phyloP scores from a whole-genome alignment of 371 early-diverging fungal species.

The Batkoa obscura region DNA sequence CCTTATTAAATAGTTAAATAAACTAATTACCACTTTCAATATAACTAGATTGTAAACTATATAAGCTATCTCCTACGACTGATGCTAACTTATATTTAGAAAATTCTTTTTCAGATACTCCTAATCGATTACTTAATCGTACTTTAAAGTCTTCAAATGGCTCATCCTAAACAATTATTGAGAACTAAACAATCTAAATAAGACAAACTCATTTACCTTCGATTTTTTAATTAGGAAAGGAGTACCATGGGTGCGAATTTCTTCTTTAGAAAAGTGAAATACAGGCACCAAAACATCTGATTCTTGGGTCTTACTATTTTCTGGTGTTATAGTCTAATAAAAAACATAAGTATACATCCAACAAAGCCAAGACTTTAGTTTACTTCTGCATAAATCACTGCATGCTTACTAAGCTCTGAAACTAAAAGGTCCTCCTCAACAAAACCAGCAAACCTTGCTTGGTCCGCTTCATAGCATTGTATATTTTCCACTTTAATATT shows the following conservation, averaged over 20 bases:
- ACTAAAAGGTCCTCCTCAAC: conserved; percentile 13
- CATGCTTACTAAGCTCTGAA: too few relatives aligned
- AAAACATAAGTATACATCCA: conserved; percentile 9
- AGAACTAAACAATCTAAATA: not conserved
- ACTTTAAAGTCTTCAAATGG: conserved; percentile 39
- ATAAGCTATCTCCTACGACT: conserved; percentile 13
- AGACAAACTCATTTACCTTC: conserved; percentile 17
- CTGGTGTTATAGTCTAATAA: too few relatives aligned
- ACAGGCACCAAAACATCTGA: conserved; percentile 31
- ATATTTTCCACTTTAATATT: conserved; percentile 12
- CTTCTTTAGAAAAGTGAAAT: conserved; percentile 54
- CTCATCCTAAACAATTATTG: conserved; percentile 29
- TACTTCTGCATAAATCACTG: conserved; percentile 13
- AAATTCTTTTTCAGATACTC: conserved; percentile 73
- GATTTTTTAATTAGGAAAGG: conserved; percentile 58
- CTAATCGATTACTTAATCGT: conserved; percentile 47
- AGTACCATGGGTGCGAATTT: conserved; percentile 46
- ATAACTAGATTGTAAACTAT: conserved; percentile 7
- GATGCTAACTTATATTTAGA: conserved; percentile 46
- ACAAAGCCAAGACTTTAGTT: not conserved
- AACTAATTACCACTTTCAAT: conserved; percentile 3
- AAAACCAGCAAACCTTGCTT: conserved; percentile 18
- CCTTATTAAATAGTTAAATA: not conserved
- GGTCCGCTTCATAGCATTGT: conserved; percentile 20
- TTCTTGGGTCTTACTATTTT: not conserved